A percentile compares a stretch with the other conserved stretches of the same genome.
Evolutionary conservation across 139 green algal genomes (phyloP).

Genomic region (Chlorella sp.): DNA sequence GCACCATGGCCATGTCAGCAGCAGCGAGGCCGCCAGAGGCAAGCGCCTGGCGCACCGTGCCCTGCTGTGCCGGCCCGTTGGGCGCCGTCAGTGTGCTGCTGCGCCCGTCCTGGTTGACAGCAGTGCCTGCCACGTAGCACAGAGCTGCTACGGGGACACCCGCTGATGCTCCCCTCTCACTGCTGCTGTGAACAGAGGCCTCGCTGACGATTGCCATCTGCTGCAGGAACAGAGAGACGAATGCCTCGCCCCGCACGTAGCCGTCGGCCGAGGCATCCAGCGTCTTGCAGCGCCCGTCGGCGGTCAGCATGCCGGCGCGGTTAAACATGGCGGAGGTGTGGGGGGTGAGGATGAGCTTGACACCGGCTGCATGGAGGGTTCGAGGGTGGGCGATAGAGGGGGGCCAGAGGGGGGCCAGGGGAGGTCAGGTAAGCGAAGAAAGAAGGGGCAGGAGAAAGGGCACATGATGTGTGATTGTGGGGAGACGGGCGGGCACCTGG

Average conservation of each 20-base stretch:
- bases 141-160: not conserved
- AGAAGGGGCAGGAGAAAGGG: not conserved
- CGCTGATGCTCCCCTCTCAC: not conserved
- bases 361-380: slow-evolving; percentile 19
- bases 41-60: slow-evolving; percentile 35
- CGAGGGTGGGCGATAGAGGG: not conserved
- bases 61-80: slow-evolving; percentile 67
- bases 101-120: slow-evolving; percentile 76
- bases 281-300: slow-evolving; percentile 66
- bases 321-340: slow-evolving; percentile 56
- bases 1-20: slow-evolving; percentile 30
- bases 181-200: not conserved
- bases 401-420: not conserved
- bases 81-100: slow-evolving; percentile 70
- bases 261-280: slow-evolving; percentile 62
- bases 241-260: slow-evolving; percentile 67
- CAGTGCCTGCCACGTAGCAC: slow-evolving; percentile 37
- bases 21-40: slow-evolving; percentile 36
- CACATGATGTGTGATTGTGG: not conserved
- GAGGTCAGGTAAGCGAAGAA: no score
- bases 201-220: not conserved
- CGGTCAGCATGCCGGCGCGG: slow-evolving; percentile 48
- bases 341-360: slow-evolving; percentile 56
- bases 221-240: slow-evolving; percentile 42
- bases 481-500: not conserved